Percentiles rank a stretch among this genome's conserved stretches.
Evolutionary conservation across 345 rosid species (phyloP).

Genomic region (Citrus trifoliata): DNA sequence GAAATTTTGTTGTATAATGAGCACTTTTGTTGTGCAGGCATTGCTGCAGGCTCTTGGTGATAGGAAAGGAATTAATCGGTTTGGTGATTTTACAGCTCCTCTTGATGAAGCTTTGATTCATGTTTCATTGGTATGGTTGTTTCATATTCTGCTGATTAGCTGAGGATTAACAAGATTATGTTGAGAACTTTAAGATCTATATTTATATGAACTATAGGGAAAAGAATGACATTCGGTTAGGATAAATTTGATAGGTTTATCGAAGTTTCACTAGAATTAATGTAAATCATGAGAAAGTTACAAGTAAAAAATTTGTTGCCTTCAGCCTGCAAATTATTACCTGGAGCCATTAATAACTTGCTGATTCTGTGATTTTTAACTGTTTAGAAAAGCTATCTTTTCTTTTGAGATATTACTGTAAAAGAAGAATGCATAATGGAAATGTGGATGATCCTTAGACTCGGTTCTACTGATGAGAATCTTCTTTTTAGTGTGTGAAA

Average conservation of each 20-base stretch:
- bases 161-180: background rate
- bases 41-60: constrained; percentile 88
- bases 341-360: background rate
- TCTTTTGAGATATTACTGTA: background rate
- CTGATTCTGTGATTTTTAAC: background rate
- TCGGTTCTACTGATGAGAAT: background rate
- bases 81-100: constrained; percentile 91
- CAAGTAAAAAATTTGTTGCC: background rate
- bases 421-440: background rate
- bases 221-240: background rate
- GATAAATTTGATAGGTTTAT: background rate
- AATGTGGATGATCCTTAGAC: background rate
- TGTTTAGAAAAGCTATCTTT: background rate
- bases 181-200: background rate
- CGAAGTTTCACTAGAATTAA: background rate
- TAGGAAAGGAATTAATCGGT: constrained; percentile 84
- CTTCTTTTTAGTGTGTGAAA: background rate
- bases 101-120: constrained; percentile 89
- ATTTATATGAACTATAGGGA: background rate
- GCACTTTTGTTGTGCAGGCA: constrained; percentile 42
- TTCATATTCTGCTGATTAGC: background rate
- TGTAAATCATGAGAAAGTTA: background rate
- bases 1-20: background rate
- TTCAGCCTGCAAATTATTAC: background rate
- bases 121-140: constrained; percentile 62